These are phyloP conservation scores for Rhodamnia argentea DNA, from an alignment of 345 rosid genomes.

Conservation along the genomic window DNA sequence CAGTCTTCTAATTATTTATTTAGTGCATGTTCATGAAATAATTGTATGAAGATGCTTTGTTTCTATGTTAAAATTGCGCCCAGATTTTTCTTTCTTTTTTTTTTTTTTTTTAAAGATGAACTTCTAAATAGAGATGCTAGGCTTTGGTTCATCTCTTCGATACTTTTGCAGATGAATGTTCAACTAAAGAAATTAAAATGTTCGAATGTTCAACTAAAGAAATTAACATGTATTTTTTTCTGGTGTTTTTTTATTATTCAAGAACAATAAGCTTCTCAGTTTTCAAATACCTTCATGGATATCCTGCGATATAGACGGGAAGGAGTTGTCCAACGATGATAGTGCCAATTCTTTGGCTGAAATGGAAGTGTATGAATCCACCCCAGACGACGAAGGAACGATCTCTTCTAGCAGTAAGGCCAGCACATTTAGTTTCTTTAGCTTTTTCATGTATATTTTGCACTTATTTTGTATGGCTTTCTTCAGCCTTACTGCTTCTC, in stretches of 20 bases:
- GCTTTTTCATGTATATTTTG: neutral
- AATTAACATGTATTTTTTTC: neutral
- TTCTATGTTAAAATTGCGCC: neutral
- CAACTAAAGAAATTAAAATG: neutral
- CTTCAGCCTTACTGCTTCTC: neutral
- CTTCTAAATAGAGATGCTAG: neutral
- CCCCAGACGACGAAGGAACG: constrained; percentile 17
- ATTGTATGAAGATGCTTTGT: neutral
- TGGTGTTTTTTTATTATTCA: constrained; percentile 6
- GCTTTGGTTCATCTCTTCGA: neutral
- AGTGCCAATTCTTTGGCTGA: constrained; percentile 50
- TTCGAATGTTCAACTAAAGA: neutral
- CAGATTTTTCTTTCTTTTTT: neutral
- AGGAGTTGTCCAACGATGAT: constrained; percentile 42
- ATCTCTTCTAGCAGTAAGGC: constrained; percentile 40
- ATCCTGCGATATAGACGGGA: constrained; percentile 68
- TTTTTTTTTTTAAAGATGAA: neutral
- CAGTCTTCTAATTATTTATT: neutral
- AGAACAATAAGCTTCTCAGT: constrained; percentile 73
- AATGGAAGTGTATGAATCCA: constrained; percentile 81
- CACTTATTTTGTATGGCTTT: too few species aligned
- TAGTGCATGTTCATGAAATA: neutral
- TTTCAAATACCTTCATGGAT: constrained; percentile 85
- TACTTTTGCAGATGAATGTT: neutral
- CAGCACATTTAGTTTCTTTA: neutral